Conservation (phyloP, 192 early-diverging fungal genomes). For the Powellomyces hirtus region DNA sequence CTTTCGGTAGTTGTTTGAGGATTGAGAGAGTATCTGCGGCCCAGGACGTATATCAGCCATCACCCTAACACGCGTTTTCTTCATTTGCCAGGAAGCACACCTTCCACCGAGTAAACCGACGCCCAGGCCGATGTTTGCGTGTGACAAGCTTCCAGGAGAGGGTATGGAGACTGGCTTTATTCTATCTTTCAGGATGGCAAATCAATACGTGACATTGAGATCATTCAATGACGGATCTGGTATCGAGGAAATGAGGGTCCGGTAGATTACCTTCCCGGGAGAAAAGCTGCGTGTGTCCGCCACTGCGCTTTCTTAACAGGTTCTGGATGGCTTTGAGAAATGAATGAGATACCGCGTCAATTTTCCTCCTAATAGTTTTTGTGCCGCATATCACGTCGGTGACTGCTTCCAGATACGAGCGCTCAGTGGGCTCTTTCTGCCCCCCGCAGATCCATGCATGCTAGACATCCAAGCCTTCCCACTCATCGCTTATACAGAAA, state of each 20-base stretch:
- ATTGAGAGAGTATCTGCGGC: not conserved
- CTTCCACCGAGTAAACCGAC: conserved; percentile 30
- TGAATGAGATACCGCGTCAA: not conserved
- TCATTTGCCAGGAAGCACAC: conserved; percentile 2
- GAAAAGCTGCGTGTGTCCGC: conserved; percentile 22
- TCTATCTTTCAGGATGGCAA: conserved; percentile 2
- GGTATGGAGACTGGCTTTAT: conserved; percentile 21
- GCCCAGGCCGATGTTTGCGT: conserved; percentile 27
- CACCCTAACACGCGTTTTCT: not conserved
- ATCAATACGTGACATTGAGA: not conserved
- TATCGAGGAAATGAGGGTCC: too few relatives aligned
- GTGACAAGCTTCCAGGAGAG: conserved; percentile 16
- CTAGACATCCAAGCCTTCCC: too few relatives aligned
- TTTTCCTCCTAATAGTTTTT: not conserved
- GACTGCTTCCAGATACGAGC: too few relatives aligned
- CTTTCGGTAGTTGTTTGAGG: conserved; percentile 15
- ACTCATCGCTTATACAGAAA: too few relatives aligned
- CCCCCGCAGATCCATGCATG: too few relatives aligned
- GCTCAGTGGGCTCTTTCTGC: too few relatives aligned
- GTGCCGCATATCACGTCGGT: too few relatives aligned
- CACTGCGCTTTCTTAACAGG: conserved; percentile 36
- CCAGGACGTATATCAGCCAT: not conserved
- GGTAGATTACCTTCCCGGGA: conserved; percentile 21
- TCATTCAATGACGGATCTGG: not conserved
- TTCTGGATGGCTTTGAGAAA: not conserved